Conservation (phyloP, 2,329 filamentous ascomycete genomes). For the Alternaria infectoria region DNA sequence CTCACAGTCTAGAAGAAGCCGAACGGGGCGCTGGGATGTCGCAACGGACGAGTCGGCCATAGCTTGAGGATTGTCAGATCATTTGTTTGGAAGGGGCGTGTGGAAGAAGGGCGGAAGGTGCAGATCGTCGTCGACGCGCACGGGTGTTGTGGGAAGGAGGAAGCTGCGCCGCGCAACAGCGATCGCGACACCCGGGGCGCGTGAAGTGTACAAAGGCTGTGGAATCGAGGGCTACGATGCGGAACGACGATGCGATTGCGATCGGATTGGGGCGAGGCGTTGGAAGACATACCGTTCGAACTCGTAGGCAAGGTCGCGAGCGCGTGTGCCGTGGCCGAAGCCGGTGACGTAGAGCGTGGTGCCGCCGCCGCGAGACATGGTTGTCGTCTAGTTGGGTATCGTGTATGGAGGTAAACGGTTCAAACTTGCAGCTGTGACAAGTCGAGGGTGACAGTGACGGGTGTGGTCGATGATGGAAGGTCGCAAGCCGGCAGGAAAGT, state of each 20-base stretch:
- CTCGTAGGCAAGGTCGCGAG: constrained; percentile 99
- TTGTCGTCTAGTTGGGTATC: constrained; percentile 21
- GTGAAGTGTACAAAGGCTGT: constrained; percentile 8
- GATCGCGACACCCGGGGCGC: not conserved
- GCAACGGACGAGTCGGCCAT: constrained; percentile 96
- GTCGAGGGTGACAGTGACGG: constrained; percentile 13
- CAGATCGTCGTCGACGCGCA: constrained; percentile 1
- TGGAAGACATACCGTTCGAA: constrained; percentile 96
- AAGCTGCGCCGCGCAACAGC: constrained; percentile 6
- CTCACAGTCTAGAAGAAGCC: constrained; percentile 93
- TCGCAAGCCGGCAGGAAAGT: constrained; percentile 13
- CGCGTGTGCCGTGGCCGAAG: constrained; percentile 98
- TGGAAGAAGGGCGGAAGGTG: constrained; percentile 20
- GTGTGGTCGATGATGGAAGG: constrained; percentile 22
- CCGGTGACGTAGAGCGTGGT: constrained; percentile 98
- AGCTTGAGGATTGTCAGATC: constrained; percentile 69
- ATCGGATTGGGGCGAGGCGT: constrained; percentile 44
- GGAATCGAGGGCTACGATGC: constrained; percentile 22
- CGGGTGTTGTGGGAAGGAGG: constrained; percentile 30
- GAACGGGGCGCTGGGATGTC: constrained; percentile 97
- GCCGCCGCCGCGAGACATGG: constrained; percentile 88
- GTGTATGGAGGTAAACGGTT: constrained; percentile 8
- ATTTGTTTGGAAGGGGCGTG: constrained; percentile 17
- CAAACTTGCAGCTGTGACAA: constrained; percentile 18
- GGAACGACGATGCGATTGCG: constrained; percentile 40